phyloP scores from a whole-genome alignment of 2,329 filamentous ascomycete species.

The Sporothrix humicola region DNA sequence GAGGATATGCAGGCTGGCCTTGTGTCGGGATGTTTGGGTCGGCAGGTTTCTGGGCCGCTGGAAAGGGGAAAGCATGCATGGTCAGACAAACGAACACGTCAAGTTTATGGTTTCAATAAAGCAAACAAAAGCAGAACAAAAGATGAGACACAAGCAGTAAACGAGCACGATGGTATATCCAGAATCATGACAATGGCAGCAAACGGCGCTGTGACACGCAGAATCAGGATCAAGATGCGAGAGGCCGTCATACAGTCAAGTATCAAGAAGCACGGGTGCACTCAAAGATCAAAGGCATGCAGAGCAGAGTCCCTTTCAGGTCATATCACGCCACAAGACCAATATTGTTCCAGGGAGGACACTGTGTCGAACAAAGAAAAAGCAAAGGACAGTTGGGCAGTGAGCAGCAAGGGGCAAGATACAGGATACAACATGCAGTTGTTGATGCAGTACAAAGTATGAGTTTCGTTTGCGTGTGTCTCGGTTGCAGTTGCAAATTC shows the following conservation, averaged over 20 bases:
- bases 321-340: neutral
- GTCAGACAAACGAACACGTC: conserved; percentile 34
- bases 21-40: conserved; percentile 35
- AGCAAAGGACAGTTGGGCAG: neutral
- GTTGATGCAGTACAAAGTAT: neutral
- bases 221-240: neutral
- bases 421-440: conserved; percentile 13
- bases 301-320: neutral
- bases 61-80: conserved; percentile 29
- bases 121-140: neutral
- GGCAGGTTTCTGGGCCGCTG: conserved; percentile 39
- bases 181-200: conserved; percentile 7
- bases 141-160: neutral
- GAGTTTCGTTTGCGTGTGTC: neutral
- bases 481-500: neutral
- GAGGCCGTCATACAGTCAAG: neutral
- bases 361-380: no score
- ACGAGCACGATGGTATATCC: neutral
- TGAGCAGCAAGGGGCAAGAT: neutral
- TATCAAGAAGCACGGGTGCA: neutral
- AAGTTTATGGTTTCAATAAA: neutral
- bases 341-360: neutral
- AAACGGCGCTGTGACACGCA: conserved; percentile 3
- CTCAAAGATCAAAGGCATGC: conserved; percentile 1
- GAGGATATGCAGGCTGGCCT: conserved; percentile 35